A percentile compares a stretch with the other conserved stretches of the same genome.
phyloP scores from a whole-genome alignment of 2,329 filamentous ascomycete genomes.

The Pseudocercospora crystallina region DNA sequence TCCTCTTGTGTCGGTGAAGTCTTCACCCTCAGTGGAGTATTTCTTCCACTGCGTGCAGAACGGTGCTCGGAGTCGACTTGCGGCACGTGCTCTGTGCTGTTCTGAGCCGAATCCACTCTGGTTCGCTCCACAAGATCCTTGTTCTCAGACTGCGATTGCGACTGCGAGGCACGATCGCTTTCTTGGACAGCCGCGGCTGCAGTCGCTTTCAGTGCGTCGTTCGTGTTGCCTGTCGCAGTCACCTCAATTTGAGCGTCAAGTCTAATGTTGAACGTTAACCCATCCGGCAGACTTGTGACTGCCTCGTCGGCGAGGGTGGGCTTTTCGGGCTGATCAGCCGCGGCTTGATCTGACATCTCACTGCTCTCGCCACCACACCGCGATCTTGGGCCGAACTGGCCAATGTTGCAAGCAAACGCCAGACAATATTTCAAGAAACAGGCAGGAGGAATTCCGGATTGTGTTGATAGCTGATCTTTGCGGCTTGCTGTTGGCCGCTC shows the following conservation, averaged over 20 bases:
- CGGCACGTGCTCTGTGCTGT: conserved; percentile 17
- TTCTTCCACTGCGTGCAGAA: background rate
- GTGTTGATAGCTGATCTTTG: too few relatives aligned
- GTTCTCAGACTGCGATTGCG: conserved; percentile 2
- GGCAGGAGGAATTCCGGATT: too few relatives aligned
- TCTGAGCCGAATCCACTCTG: conserved; percentile 24
- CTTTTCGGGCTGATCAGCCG: conserved; percentile 6
- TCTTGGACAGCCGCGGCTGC: conserved; percentile 20
- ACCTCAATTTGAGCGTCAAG: conserved; percentile 2
- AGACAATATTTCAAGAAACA: too few relatives aligned
- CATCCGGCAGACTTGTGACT: background rate
- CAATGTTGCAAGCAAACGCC: too few relatives aligned
- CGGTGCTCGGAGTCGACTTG: conserved; percentile 13
- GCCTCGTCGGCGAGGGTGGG: background rate
- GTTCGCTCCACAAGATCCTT: conserved; percentile 12
- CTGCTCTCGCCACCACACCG: too few relatives aligned
- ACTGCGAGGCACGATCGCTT: conserved; percentile 6
- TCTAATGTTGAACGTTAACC: background rate
- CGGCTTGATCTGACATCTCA: conserved; percentile 3
- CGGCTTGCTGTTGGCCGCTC: too few relatives aligned
- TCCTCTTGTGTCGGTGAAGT: conserved; percentile 3
- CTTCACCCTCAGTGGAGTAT: conserved; percentile 6
- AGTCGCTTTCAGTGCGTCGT: conserved; percentile 15
- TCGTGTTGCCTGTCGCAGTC: background rate
- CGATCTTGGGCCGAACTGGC: too few relatives aligned